Base-by-base conservation (phyloP, 2,329 filamentous ascomycete genomes). In the Xylariaceae sp. region DNA sequence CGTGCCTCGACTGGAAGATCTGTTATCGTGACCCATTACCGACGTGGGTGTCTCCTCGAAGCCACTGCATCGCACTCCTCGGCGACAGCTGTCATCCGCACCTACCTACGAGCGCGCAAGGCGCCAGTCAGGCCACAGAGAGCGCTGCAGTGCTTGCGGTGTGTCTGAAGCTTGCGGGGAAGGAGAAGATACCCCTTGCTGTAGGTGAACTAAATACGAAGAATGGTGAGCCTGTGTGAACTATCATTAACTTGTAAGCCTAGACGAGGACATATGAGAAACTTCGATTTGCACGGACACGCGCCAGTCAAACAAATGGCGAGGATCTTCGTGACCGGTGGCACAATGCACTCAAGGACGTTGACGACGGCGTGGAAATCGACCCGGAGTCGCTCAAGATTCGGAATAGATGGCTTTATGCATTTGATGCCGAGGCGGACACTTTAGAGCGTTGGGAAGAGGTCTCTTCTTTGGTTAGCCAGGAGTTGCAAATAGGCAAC, bases 11-110 rank as follows among this genome's bases (percentile, higher is more conserved):
- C 63, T 84, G 80, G 80, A 82, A 82, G 62, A 78, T 84, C 21
- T 80, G 80, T 40, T 83, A 81, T 58, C 75, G 81, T 36, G 79
- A 83, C 62, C 81, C 81, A 0, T 71, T 81, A 8, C 77, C 80
- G 0, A 79, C 74, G 0, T 84, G 82, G 82, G 74, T 83, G 1
- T 80, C 77, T 0, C 58, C 49, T 19, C 69, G 71, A n/a, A 77
- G 78, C 52, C 78, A 79, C 33, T 74, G 76, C 37, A 81, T 83
- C 49, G 79, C 76, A 1, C 70, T 83, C 24, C 70, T 83, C 1
- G 82, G 82, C 1, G 82, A 84, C 62, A 79, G 79, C 41, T 82
- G 81, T 47, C 82, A 84, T 63, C 76, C 81, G 0, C 82, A 83
- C 65, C 65, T 85, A 6, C 82, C 81, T 0, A 83, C 80, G 0